Percentiles rank a stretch among this genome's conserved stretches.
phyloP scores from a whole-genome alignment of 306 rosid species.

The Trifolium repens region DNA sequence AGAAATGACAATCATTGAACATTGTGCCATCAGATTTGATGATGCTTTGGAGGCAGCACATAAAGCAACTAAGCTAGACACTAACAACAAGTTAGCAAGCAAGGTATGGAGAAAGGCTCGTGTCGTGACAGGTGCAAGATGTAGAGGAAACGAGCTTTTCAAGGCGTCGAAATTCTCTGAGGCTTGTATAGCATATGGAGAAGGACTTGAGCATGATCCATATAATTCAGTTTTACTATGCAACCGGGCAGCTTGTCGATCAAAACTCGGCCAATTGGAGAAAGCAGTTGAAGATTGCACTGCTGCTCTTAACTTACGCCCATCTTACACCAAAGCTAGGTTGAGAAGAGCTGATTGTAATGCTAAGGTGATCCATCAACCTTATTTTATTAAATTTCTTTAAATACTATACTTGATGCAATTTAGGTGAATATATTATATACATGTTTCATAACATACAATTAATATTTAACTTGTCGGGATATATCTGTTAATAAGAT shows the following conservation, averaged over 20 bases:
- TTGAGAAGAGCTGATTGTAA: slow-evolving; percentile 86
- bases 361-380: slow-evolving; percentile 55
- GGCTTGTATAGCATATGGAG: slow-evolving; percentile 72
- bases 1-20: slow-evolving; percentile 5
- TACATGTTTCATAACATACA: background rate
- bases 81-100: slow-evolving; percentile 63
- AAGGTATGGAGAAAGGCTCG: slow-evolving; percentile 58
- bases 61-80: slow-evolving; percentile 63
- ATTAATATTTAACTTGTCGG: background rate
- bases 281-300: slow-evolving; percentile 78
- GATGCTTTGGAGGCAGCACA: slow-evolving; percentile 73
- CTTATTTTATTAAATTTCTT: no score
- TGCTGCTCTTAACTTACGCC: slow-evolving; percentile 67
- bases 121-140: slow-evolving; percentile 57
- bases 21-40: slow-evolving; percentile 59
- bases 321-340: slow-evolving; percentile 79
- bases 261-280: slow-evolving; percentile 69
- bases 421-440: background rate
- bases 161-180: slow-evolving; percentile 71
- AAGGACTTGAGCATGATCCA: slow-evolving; percentile 80
- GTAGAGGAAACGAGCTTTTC: slow-evolving; percentile 77
- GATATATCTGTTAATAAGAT: slow-evolving; percentile 2
- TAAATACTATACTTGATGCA: no score
- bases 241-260: slow-evolving; percentile 80
- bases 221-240: slow-evolving; percentile 71